Conservation (phyloP, 2,329 filamentous ascomycete species). For the Colletotrichum plurivorum region DNA sequence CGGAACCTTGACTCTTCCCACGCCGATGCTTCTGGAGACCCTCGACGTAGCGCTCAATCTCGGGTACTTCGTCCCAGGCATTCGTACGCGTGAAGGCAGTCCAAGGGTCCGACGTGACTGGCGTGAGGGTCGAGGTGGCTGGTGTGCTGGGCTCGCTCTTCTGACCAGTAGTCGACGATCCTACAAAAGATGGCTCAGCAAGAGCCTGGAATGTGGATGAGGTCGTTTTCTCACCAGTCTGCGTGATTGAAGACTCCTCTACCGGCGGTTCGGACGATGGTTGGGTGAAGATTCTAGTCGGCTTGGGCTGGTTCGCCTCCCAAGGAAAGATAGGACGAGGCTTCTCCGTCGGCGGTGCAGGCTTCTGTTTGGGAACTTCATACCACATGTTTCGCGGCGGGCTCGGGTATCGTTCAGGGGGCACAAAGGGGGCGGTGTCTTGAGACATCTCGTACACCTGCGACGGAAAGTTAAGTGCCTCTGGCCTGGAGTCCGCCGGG, state of each 20-base stretch:
- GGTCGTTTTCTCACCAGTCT: constrained; percentile 45
- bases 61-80: constrained; percentile 92
- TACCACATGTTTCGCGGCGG: constrained; percentile 93
- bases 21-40: constrained; percentile 75
- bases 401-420: constrained; percentile 83
- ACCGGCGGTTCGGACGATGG: constrained; percentile 26
- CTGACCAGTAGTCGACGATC: constrained; percentile 47
- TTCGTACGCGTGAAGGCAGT: constrained; percentile 82
- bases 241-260: constrained; percentile 46
- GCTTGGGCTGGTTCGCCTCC: constrained; percentile 78
- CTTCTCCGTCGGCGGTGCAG: constrained; percentile 66
- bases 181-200: constrained; percentile 54
- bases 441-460: constrained; percentile 88
- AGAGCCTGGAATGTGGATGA: constrained; percentile 42
- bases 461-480: constrained; percentile 86
- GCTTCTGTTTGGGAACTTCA: constrained; percentile 77
- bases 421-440: constrained; percentile 80
- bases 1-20: constrained; percentile 48
- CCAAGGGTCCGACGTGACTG: constrained; percentile 74
- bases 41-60: constrained; percentile 90
- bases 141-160: constrained; percentile 62
- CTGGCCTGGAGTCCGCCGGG: constrained; percentile 79
- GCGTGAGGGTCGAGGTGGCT: constrained; percentile 61
- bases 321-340: constrained; percentile 89
- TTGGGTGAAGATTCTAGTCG: constrained; percentile 73